Evolutionary conservation across 106 monocot genomes (phyloP).

Genomic region (Ottelia alismoides): DNA sequence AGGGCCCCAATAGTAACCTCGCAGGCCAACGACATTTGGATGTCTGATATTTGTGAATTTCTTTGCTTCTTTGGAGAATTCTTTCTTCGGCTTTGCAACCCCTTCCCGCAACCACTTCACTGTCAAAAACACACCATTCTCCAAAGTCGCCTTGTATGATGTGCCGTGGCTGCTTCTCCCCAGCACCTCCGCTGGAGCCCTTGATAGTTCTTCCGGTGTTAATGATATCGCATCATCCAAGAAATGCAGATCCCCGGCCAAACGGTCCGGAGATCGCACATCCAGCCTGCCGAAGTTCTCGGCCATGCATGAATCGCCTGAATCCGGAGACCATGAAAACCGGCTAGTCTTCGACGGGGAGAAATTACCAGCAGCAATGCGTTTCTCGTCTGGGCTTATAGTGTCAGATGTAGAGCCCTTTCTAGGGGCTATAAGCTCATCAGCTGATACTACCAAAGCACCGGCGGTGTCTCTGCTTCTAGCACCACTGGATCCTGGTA

Average conservation of each 20-base stretch:
- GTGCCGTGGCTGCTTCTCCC: slow-evolving; percentile 92
- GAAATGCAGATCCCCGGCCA: slow-evolving; percentile 70
- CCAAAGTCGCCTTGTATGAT: slow-evolving; percentile 77
- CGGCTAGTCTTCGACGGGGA: too few species aligned
- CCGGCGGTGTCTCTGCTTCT: too few species aligned
- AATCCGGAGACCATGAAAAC: too few species aligned
- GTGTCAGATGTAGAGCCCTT: slow-evolving; percentile 2
- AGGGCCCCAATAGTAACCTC: slow-evolving; percentile 81
- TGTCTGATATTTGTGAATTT: slow-evolving; percentile 62
- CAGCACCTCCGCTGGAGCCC: slow-evolving; percentile 77
- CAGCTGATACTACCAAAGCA: too few species aligned
- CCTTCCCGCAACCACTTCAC: slow-evolving; percentile 88
- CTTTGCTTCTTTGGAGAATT: slow-evolving; percentile 79
- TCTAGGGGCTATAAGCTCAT: too few species aligned
- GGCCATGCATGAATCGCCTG: too few species aligned
- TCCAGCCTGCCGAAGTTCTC: too few species aligned
- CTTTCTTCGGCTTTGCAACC: slow-evolving; percentile 61
- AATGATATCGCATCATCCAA: slow-evolving; percentile 54
- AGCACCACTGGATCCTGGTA: not conserved
- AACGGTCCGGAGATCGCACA: slow-evolving; percentile 54
- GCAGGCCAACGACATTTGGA: slow-evolving; percentile 59
- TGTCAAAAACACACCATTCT: slow-evolving; percentile 49
- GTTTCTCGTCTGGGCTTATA: not conserved
- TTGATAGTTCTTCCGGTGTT: slow-evolving; percentile 64
- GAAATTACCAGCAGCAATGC: too few species aligned